phyloP scores from a whole-genome alignment of 129 eudicot genomes.

The Daucus carota region DH1_v3.0 NC_030385.2:34097501-34098000 shows the following conservation, averaged over 20 bases:
- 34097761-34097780: neutral
- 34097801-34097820: neutral
- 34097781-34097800: neutral
- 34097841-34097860: neutral
- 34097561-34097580: too few relatives aligned
- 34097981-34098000: neutral
- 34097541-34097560: too few relatives aligned
- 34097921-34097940: neutral
- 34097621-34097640: too few relatives aligned
- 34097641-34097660: neutral
- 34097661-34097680: neutral
- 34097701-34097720: neutral
- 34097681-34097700: neutral
- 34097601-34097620: too few relatives aligned
- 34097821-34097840: neutral
- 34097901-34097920: neutral
- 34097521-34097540: too few relatives aligned
- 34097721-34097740: neutral
- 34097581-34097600: too few relatives aligned
- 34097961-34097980: neutral
- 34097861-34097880: neutral
- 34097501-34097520: too few relatives aligned
- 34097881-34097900: neutral
- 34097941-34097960: neutral
- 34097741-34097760: neutral